phyloP scores from a whole-genome alignment of 2,329 filamentous ascomycete species.

The Pseudodiploospora longispora region DNA sequence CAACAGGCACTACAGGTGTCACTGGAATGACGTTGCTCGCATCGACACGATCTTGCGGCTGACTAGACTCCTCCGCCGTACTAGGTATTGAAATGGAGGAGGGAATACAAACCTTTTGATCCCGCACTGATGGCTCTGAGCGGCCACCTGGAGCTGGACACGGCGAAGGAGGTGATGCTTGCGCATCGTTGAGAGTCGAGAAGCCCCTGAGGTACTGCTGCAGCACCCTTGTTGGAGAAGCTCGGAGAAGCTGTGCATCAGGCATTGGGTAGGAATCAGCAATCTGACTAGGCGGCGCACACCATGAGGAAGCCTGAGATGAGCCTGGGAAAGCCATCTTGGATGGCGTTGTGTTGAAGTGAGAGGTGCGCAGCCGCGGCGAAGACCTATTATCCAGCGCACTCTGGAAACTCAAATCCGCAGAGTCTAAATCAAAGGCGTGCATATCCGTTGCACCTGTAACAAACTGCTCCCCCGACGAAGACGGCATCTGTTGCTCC shows the following conservation, averaged over 20 bases:
- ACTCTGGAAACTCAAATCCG: constrained; percentile 36
- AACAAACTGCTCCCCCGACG: constrained; percentile 8
- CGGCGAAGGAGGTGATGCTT: constrained; percentile 15
- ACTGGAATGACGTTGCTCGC: constrained; percentile 16
- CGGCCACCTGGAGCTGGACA: not conserved
- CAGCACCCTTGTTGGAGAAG: constrained; percentile 42
- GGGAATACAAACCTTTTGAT: constrained; percentile 10
- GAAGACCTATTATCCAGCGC: constrained; percentile 36
- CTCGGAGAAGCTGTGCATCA: constrained; percentile 16
- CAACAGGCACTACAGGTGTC: constrained; percentile 12
- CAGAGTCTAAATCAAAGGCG: constrained; percentile 23
- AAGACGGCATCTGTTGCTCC: not conserved
- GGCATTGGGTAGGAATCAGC: constrained; percentile 45
- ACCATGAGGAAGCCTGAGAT: constrained; percentile 24
- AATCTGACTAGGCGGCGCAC: constrained; percentile 40
- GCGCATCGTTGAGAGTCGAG: constrained; percentile 8
- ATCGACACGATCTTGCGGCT: constrained; percentile 3
- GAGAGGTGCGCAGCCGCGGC: constrained; percentile 14
- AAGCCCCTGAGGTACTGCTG: constrained; percentile 35
- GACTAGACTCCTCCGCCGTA: constrained; percentile 2
- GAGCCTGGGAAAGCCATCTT: not conserved
- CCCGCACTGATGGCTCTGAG: not conserved
- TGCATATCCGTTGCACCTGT: constrained; percentile 10
- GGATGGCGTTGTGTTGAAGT: not conserved
- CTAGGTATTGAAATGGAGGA: constrained; percentile 17